Conservation (phyloP, 257 asterid species). For the Nicotiana benthamiana region DNA sequence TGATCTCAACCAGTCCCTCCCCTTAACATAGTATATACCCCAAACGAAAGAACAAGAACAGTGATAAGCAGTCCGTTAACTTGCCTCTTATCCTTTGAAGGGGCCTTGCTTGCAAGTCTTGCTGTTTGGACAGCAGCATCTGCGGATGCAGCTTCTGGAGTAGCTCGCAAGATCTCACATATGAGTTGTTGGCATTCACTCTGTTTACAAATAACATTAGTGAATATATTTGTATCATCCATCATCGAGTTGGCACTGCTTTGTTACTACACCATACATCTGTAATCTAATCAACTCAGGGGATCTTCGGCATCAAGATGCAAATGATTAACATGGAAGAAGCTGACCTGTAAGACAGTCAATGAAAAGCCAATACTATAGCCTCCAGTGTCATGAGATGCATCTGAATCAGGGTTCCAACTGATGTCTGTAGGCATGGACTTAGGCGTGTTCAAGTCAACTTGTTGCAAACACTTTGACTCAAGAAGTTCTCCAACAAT, state of each 20-base stretch:
- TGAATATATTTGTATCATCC: slow-evolving; percentile 3
- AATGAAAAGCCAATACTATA: slow-evolving; percentile 83
- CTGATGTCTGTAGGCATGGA: slow-evolving; percentile 56
- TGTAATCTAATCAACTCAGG: background rate
- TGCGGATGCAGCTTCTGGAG: slow-evolving; percentile 99
- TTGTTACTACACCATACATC: slow-evolving; percentile 2
- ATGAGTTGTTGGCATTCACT: slow-evolving; percentile 99
- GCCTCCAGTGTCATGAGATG: slow-evolving; percentile 86
- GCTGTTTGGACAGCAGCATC: slow-evolving; percentile 98
- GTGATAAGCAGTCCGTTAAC: slow-evolving; percentile 24
- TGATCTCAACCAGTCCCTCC: background rate
- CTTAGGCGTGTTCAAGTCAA: slow-evolving; percentile 81
- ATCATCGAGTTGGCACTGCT: background rate
- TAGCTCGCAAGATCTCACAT: slow-evolving; percentile 97
- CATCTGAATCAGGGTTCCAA: slow-evolving; percentile 83
- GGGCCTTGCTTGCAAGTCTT: slow-evolving; percentile 81
- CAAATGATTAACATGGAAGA: slow-evolving; percentile 15
- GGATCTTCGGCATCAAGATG: slow-evolving; percentile 6
- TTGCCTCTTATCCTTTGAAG: slow-evolving; percentile 90
- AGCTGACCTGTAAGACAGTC: slow-evolving; percentile 79
- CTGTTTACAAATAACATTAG: slow-evolving; percentile 30
- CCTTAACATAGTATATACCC: background rate
- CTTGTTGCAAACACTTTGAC: slow-evolving; percentile 82
- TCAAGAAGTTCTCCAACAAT: slow-evolving; percentile 96
- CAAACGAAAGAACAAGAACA: background rate